A percentile compares a stretch with the other conserved stretches of the same genome.
phyloP scores from a whole-genome alignment of 768 basidiomycete genomes.

The Mycena albidolilacea region DNA sequence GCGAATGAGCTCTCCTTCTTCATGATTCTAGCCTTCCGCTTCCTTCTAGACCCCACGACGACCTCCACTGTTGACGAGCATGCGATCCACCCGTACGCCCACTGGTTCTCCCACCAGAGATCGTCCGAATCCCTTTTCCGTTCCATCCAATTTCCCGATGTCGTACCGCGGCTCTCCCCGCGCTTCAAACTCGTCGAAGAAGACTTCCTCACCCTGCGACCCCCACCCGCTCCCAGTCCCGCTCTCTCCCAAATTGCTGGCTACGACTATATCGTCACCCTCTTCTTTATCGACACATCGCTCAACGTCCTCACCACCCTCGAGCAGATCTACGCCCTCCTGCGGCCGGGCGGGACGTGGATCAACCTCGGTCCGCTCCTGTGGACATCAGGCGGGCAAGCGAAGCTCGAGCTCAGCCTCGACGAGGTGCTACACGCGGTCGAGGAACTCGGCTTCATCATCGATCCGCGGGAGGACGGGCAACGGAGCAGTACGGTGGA shows the following conservation, averaged over 20 bases:
- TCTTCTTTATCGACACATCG: slow-evolving; percentile 79
- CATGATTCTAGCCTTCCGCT: slow-evolving; percentile 74
- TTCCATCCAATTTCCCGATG: slow-evolving; percentile 71
- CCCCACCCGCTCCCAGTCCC: slow-evolving; percentile 40
- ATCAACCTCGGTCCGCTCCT: slow-evolving; percentile 80
- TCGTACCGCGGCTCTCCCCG: slow-evolving; percentile 62
- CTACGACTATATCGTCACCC: slow-evolving; percentile 74
- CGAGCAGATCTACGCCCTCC: slow-evolving; percentile 68
- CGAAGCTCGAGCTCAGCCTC: slow-evolving; percentile 71
- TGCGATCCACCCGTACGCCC: slow-evolving; percentile 70
- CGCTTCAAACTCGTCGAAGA: slow-evolving; percentile 64
- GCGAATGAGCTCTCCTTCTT: slow-evolving; percentile 77
- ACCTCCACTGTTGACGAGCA: slow-evolving; percentile 64
- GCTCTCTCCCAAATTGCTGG: slow-evolving; percentile 44
- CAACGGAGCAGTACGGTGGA: slow-evolving; percentile 60
- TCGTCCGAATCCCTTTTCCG: slow-evolving; percentile 66
- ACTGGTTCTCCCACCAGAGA: slow-evolving; percentile 81
- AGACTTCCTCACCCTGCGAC: slow-evolving; percentile 67
- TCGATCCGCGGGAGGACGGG: slow-evolving; percentile 48
- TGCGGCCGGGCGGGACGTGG: slow-evolving; percentile 77
- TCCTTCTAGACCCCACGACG: slow-evolving; percentile 65
- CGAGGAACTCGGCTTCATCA: slow-evolving; percentile 68
- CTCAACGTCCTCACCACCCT: slow-evolving; percentile 67
- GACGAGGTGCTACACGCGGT: slow-evolving; percentile 73
- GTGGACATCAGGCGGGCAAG: slow-evolving; percentile 70